Evolutionary conservation across 1,139 yeast species (phyloP), one percentile per base, ranked within the genome.

Genomic region (Kazachstania sp.): DNA sequence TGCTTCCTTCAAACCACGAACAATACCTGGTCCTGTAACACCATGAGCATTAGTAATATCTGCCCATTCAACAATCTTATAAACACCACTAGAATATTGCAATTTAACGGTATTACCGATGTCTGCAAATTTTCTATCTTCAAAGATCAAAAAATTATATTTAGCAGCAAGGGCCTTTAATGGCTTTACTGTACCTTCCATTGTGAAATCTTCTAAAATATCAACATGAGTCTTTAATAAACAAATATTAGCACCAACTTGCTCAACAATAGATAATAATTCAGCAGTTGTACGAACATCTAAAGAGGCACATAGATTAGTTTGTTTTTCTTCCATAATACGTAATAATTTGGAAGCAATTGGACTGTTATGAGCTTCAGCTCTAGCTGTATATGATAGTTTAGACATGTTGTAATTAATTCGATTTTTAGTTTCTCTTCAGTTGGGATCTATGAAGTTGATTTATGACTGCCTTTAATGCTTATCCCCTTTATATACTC

Each of bases 1-100:
- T 12, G 92, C 97, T 57, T 81, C 83, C 56, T 83, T 83, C 56
- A 94, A 73, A 0, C 98, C 99, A 47, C 79, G 73, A 5, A 94
- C 95, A 45, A 94, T 85, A 4, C 98, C 97, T 0, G 83, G 81
- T 11, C 99, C 99, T 1, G 98, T 92, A 28, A 94, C 90, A 49
- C 97, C 95, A 60, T 94, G 99, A 0, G 97, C 98, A 65, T 94
- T 94, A 44, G 97, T 90, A 52, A 94, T 86, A 62, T 94, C 97
- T 0, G 98, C 80, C 98, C 98, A 94, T 59, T 80, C 71, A 11
- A 95, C 94, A 53, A 92, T 92, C 63, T 78, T 79, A 71, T 79
- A 88, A 3, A 87, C 83, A 42, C 99, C 99, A 39, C 95, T 86
- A 38, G 83, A 72, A 68, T 92, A 94, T 68, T 94, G 99, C 38